phyloP scores from a whole-genome alignment of 2,329 filamentous ascomycete genomes.

The Coniella vitis region DNA sequence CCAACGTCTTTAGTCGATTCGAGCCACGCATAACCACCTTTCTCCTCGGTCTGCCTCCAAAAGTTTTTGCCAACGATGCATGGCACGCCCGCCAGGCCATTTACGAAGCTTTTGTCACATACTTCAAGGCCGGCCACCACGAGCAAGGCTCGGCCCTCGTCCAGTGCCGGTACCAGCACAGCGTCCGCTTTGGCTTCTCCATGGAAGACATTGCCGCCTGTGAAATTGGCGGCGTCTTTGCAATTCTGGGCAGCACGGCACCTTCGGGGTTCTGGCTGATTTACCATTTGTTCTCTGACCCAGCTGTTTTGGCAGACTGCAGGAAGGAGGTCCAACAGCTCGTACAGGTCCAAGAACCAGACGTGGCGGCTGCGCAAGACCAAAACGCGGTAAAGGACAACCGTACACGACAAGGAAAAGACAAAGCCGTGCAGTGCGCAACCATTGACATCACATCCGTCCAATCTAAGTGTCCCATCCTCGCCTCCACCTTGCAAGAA shows the following conservation, averaged over 20 bases:
- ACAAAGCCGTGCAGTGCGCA: not conserved
- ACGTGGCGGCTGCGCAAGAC: no score
- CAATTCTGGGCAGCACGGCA: conserved; percentile 30
- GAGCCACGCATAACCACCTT: conserved; percentile 7
- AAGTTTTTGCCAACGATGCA: not conserved
- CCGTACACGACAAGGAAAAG: not conserved
- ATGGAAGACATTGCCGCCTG: conserved; percentile 28
- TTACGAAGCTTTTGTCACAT: conserved; percentile 1
- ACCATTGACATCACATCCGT: conserved; percentile 24
- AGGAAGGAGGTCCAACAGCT: conserved; percentile 18
- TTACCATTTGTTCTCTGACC: conserved; percentile 29
- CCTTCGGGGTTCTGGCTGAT: conserved; percentile 33
- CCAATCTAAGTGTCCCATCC: conserved; percentile 26
- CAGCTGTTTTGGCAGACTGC: conserved; percentile 22
- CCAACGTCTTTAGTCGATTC: not conserved
- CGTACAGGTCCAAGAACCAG: not conserved
- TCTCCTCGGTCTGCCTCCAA: conserved; percentile 5
- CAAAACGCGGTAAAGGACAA: no score
- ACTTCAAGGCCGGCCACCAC: not conserved
- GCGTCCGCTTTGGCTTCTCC: conserved; percentile 22
- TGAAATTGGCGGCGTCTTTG: conserved; percentile 30
- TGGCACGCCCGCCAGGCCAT: conserved; percentile 3
- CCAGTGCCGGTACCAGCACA: conserved; percentile 16
- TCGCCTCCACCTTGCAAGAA: conserved; percentile 33
- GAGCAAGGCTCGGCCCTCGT: conserved; percentile 5